Conservation (phyloP, 2,329 filamentous ascomycete species). For the Penicillium digitatum region DNA sequence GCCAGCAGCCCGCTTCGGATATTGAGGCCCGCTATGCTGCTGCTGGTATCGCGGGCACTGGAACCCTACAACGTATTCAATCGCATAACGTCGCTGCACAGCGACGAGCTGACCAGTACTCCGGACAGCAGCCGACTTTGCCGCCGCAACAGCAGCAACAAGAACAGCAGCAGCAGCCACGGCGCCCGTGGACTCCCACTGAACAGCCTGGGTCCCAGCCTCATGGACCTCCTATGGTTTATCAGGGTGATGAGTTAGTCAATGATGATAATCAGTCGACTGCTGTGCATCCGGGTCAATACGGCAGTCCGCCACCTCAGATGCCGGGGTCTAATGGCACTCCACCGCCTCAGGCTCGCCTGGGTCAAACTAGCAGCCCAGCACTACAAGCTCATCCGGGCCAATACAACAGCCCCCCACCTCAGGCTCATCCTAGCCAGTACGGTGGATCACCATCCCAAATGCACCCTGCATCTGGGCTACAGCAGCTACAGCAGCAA, state of each 20-base stretch:
- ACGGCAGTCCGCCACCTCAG: conserved; percentile 36
- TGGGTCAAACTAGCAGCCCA: conserved; percentile 1
- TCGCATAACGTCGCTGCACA: conserved; percentile 75
- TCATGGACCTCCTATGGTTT: conserved; percentile 85
- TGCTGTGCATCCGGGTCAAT: conserved; percentile 23
- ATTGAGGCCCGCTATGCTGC: conserved; percentile 91
- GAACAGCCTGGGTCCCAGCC: conserved; percentile 81
- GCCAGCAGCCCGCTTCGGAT: conserved; percentile 66
- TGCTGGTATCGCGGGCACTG: conserved; percentile 81
- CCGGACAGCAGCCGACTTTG: conserved; percentile 44
- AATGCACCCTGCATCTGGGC: conserved; percentile 20
- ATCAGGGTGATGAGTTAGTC: conserved; percentile 77
- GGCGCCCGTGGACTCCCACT: conserved; percentile 88
- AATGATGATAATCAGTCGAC: conserved; percentile 40
- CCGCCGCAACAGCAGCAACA: conserved; percentile 37
- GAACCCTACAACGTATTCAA: conserved; percentile 71
- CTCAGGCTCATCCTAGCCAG: conserved; percentile 21
- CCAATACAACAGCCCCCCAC: conserved; percentile 34
- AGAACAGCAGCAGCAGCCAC: conserved; percentile 34
- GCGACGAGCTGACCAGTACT: conserved; percentile 77
- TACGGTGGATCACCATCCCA: conserved; percentile 27
- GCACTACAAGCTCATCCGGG: conserved; percentile 16
- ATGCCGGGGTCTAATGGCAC: conserved; percentile 12
- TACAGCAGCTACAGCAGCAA: conserved; percentile 15
- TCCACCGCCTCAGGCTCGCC: conserved; percentile 22